Evolutionary conservation across 441 rosid species (phyloP).

Genomic region (Melastoma candidum): DNA sequence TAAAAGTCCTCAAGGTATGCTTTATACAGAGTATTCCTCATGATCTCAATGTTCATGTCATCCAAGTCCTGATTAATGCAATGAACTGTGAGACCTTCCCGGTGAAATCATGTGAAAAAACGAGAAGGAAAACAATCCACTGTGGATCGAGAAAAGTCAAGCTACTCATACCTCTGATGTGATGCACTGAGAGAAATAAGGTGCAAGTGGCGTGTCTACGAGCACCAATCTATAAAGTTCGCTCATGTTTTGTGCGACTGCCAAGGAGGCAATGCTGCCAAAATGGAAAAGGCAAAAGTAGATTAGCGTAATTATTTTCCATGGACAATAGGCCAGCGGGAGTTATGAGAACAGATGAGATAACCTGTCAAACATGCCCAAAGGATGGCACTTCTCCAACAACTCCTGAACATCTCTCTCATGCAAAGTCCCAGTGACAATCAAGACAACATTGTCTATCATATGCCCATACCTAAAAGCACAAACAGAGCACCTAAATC

Average conservation of each 20-base stretch:
- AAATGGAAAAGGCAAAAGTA: constrained; percentile 1
- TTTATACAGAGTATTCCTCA: constrained; percentile 98
- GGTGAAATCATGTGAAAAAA: not conserved
- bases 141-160: not conserved
- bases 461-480: constrained; percentile 83
- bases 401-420: constrained; percentile 98
- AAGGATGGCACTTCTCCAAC: constrained; percentile 91
- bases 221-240: constrained; percentile 79
- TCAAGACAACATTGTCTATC: constrained; percentile 98
- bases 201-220: constrained; percentile 36
- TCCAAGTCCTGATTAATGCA: constrained; percentile 59
- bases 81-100: not conserved
- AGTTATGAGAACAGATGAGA: not conserved
- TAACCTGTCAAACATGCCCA: constrained; percentile 99
- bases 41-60: constrained; percentile 99
- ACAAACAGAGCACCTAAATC: too few relatives aligned
- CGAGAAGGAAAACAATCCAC: not conserved
- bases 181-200: constrained; percentile 93
- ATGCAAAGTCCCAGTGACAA: constrained; percentile 95
- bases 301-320: not conserved
- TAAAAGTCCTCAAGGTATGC: constrained; percentile 96
- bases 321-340: too few relatives aligned
- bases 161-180: constrained; percentile 66
- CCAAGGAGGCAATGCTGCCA: constrained; percentile 86
- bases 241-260: constrained; percentile 97